A percentile compares a stretch with the other conserved stretches of the same genome.
Evolutionary conservation across 768 basidiomycete genomes (phyloP).

Genomic region (Lentinula detonsa): DNA sequence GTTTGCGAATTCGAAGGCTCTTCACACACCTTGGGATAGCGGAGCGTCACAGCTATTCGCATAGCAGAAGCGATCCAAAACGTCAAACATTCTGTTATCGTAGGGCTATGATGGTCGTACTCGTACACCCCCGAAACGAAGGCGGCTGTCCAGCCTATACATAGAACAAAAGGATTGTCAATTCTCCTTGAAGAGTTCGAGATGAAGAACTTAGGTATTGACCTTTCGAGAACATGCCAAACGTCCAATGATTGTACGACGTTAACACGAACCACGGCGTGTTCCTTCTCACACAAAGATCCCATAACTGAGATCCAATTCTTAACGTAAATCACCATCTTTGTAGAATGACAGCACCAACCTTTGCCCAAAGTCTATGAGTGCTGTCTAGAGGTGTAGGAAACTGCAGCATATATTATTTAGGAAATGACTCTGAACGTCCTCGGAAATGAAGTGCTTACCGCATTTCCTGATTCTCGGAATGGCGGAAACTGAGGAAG

Average conservation of each 20-base stretch:
- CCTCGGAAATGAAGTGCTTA: background rate
- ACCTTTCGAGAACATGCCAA: conserved; percentile 58
- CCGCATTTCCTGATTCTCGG: conserved; percentile 22
- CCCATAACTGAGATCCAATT: conserved; percentile 40
- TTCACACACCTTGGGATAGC: conserved; percentile 34
- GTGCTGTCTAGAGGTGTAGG: conserved; percentile 31
- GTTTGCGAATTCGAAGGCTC: conserved; percentile 15
- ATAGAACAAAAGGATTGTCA: background rate
- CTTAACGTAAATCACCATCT: background rate
- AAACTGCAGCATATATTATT: conserved; percentile 9
- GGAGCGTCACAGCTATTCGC: conserved; percentile 26
- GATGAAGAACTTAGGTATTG: conserved; percentile 1
- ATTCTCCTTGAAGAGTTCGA: background rate
- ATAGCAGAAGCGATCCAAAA: conserved; percentile 56
- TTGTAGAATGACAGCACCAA: conserved; percentile 10
- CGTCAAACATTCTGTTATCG: conserved; percentile 42
- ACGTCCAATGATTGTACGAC: conserved; percentile 55
- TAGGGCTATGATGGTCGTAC: conserved; percentile 34
- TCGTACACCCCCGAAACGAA: conserved; percentile 43
- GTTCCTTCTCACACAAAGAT: conserved; percentile 41
- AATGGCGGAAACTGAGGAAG: conserved; percentile 34
- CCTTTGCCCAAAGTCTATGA: conserved; percentile 59
- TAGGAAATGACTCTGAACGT: background rate
- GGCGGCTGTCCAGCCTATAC: conserved; percentile 50
- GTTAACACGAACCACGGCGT: conserved; percentile 55